phyloP scores from a whole-genome alignment of 176 grass and related monocot species.

The Bonia amplexicaulis region DNA sequence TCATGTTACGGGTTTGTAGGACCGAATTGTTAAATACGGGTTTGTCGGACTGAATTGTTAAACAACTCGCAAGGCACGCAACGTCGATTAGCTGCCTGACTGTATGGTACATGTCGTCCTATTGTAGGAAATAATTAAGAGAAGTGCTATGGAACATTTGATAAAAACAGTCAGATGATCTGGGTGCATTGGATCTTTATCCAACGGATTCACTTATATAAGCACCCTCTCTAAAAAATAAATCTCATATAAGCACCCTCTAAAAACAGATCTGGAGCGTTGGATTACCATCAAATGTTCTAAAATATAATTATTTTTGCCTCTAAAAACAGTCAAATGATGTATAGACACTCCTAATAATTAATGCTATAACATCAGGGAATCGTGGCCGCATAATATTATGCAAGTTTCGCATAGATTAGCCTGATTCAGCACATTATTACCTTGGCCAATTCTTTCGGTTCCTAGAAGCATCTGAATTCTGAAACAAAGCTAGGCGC shows the following conservation, averaged over 20 bases:
- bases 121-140: not conserved
- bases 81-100: not conserved
- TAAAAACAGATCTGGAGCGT: too few species aligned
- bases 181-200: too few species aligned
- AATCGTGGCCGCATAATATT: not conserved
- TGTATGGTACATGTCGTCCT: not conserved
- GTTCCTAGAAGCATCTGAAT: not conserved
- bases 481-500: not conserved
- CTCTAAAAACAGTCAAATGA: too few species aligned
- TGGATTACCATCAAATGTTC: too few species aligned
- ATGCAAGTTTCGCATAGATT: not conserved
- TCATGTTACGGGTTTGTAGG: conserved; percentile 33
- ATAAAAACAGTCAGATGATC: too few species aligned
- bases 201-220: too few species aligned
- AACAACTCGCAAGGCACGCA: not conserved
- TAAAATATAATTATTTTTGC: too few species aligned
- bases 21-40: not conserved
- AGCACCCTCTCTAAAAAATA: too few species aligned
- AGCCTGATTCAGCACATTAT: not conserved
- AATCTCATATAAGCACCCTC: too few species aligned
- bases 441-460: not conserved
- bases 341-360: too few species aligned
- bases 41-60: not conserved
- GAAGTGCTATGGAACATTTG: too few species aligned
- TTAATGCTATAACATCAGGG: not conserved